A percentile compares a stretch with the other conserved stretches of the same genome.
These are phyloP conservation scores for Solanum pennellii DNA, from an alignment of 257 asterid genomes.

Conservation along the genomic window DNA sequence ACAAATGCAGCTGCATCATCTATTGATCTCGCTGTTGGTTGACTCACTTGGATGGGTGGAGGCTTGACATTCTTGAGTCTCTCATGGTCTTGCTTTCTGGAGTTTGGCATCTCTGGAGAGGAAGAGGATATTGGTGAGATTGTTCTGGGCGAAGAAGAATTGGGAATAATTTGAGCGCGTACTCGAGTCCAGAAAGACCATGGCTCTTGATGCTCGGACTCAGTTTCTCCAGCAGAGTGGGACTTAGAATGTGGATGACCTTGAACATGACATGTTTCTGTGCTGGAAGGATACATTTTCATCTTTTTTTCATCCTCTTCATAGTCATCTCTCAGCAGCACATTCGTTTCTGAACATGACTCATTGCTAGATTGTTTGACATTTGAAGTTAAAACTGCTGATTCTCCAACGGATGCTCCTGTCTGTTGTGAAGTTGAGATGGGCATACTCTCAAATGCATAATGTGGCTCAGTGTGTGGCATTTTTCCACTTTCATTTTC, in stretches of 20 bases:
- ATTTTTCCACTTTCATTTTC: neutral
- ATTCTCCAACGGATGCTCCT: neutral
- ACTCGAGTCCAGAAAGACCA: constrained; percentile 11
- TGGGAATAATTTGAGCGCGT: constrained; percentile 2
- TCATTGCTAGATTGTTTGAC: neutral
- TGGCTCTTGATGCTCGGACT: constrained; percentile 31
- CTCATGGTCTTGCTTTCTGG: constrained; percentile 13
- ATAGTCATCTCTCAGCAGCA: neutral
- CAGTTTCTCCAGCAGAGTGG: constrained; percentile 49
- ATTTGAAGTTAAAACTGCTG: neutral
- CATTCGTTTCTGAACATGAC: neutral
- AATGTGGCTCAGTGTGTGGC: neutral
- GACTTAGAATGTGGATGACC: constrained; percentile 28
- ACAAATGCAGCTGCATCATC: constrained; percentile 9
- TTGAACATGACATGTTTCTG: constrained; percentile 9
- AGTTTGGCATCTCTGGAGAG: constrained; percentile 21
- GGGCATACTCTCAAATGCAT: neutral
- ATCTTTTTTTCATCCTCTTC: neutral
- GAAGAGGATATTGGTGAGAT: constrained; percentile 3
- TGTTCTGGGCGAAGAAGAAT: neutral
- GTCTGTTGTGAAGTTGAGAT: neutral
- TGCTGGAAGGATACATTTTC: neutral
- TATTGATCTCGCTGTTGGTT: constrained; percentile 2
- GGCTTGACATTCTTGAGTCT: constrained; percentile 4
- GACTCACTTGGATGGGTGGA: constrained; percentile 9